Conservation (phyloP, 1,284 basidiomycete genomes). For the Psilocybe mexicana region DNA sequence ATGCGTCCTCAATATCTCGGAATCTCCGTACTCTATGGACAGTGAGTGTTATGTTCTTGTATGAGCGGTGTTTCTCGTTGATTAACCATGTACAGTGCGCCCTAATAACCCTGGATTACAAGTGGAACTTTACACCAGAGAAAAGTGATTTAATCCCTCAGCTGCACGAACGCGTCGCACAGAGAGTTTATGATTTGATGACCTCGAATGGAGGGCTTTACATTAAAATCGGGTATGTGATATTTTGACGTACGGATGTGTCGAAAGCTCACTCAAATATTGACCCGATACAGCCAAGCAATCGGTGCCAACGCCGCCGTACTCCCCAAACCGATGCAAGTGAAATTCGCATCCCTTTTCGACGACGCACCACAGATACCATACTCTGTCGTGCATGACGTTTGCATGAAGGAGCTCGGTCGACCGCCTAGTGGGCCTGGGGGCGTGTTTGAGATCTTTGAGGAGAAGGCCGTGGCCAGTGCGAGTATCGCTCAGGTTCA, state of each 20-base stretch:
- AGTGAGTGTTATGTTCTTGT: constrained; percentile 31
- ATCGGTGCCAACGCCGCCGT: constrained; percentile 84
- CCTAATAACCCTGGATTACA: constrained; percentile 76
- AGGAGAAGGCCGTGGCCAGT: constrained; percentile 73
- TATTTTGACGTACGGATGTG: not conserved
- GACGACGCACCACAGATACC: constrained; percentile 86
- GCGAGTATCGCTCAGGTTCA: constrained; percentile 93
- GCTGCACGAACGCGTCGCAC: constrained; percentile 80
- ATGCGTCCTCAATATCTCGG: constrained; percentile 66
- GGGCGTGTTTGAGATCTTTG: constrained; percentile 79
- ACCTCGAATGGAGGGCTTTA: constrained; percentile 84
- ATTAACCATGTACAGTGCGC: constrained; percentile 48
- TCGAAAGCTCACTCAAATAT: not conserved
- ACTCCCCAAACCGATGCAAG: constrained; percentile 79
- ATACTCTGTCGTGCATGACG: constrained; percentile 64
- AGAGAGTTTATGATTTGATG: constrained; percentile 74
- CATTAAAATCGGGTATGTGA: constrained; percentile 78
- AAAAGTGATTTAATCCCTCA: constrained; percentile 71
- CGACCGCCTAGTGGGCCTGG: constrained; percentile 61
- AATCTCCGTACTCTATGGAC: constrained; percentile 70
- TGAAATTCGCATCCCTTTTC: constrained; percentile 80
- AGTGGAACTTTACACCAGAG: constrained; percentile 76
- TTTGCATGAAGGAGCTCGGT: constrained; percentile 75
- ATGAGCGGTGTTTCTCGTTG: not conserved
- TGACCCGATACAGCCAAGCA: constrained; percentile 55